These are phyloP conservation scores for Silene coronaria DNA, from an alignment of 179 eudicot genomes.

Conservation along the genomic window DNA sequence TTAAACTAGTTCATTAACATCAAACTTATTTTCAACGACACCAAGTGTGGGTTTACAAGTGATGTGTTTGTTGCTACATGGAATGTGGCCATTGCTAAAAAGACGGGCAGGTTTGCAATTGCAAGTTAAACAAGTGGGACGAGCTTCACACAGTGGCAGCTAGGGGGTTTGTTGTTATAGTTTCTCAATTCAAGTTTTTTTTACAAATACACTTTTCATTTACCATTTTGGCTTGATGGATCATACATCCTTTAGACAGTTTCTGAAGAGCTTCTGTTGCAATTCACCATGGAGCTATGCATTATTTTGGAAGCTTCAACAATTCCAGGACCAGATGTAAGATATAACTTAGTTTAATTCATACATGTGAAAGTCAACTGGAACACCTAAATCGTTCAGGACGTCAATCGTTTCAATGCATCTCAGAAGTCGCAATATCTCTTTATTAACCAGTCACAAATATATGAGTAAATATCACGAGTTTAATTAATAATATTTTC, in stretches of 20 bases:
- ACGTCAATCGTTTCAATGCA: too few relatives aligned
- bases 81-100: conserved; percentile 52
- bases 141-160: conserved; percentile 67
- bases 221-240: conserved; percentile 38
- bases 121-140: conserved; percentile 56
- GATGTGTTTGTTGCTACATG: conserved; percentile 27
- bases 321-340: conserved; percentile 40
- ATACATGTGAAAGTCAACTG: too few relatives aligned
- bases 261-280: conserved; percentile 46
- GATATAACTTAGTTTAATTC: conserved; percentile 11
- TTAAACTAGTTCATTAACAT: not conserved
- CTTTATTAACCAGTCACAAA: too few relatives aligned
- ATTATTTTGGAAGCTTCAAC: conserved; percentile 70
- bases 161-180: conserved; percentile 27
- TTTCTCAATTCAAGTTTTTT: conserved; percentile 23
- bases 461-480: too few relatives aligned
- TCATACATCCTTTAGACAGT: conserved; percentile 32
- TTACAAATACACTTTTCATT: conserved; percentile 14
- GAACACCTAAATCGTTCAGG: too few relatives aligned
- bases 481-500: too few relatives aligned
- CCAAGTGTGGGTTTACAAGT: not conserved
- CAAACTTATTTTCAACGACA: not conserved
- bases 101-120: conserved; percentile 43
- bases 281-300: conserved; percentile 68
- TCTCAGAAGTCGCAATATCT: too few relatives aligned